A percentile compares a stretch with the other conserved stretches of the same genome.
Evolutionary conservation across 345 rosid genomes (phyloP).

Genomic region (Salix koriyanagi): DNA sequence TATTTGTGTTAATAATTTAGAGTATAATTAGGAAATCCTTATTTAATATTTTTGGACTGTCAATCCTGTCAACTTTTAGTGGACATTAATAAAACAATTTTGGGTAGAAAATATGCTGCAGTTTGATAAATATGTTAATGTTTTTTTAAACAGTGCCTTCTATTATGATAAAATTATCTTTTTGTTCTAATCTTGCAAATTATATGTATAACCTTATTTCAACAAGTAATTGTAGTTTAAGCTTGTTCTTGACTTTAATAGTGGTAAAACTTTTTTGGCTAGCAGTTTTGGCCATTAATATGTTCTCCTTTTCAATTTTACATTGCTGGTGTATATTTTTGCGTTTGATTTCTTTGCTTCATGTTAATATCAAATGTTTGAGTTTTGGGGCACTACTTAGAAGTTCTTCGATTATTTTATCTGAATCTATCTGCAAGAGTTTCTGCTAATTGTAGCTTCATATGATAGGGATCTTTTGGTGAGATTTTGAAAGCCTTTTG

Average conservation of each 20-base stretch:
- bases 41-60: background rate
- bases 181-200: background rate
- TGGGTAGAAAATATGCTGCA: background rate
- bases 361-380: background rate
- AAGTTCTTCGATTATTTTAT: background rate
- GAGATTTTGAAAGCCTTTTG: slow-evolving; percentile 90
- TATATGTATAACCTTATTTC: background rate
- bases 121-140: background rate
- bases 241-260: background rate
- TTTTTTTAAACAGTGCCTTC: background rate
- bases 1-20: slow-evolving; percentile 4
- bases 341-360: background rate
- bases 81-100: background rate
- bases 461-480: slow-evolving; percentile 87
- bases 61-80: background rate
- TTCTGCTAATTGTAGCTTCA: slow-evolving; percentile 25
- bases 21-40: background rate
- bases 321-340: background rate
- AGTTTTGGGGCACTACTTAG: background rate
- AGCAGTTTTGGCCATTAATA: background rate
- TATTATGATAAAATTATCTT: background rate
- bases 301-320: background rate
- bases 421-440: slow-evolving; percentile 3
- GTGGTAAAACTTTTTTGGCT: background rate
- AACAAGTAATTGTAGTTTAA: background rate